Conservation (phyloP, 129 eudicot species). For the Silybum marianum region DNA sequence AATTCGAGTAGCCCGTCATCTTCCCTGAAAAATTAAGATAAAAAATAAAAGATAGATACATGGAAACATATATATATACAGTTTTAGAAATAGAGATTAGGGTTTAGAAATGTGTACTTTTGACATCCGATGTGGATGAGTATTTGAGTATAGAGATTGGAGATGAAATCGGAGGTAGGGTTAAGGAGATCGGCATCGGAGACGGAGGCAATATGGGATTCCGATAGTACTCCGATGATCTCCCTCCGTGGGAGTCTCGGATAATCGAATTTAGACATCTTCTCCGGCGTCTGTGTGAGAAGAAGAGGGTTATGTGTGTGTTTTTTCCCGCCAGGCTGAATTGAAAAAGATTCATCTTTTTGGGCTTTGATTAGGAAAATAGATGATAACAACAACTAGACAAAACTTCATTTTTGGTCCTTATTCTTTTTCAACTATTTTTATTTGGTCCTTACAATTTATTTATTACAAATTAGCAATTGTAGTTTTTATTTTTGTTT, state of each 20-base stretch:
- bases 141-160: slow-evolving; percentile 41
- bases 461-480: background rate
- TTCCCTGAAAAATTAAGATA: slow-evolving; percentile 50
- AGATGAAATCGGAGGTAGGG: slow-evolving; percentile 61
- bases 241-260: slow-evolving; percentile 58
- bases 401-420: background rate
- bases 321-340: background rate
- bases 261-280: slow-evolving; percentile 65
- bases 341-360: no score
- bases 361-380: background rate
- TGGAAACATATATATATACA: background rate
- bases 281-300: background rate
- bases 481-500: background rate
- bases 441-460: background rate
- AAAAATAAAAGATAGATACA: background rate
- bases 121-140: slow-evolving; percentile 52
- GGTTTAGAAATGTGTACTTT: slow-evolving; percentile 40
- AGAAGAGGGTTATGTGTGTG: background rate
- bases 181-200: slow-evolving; percentile 57
- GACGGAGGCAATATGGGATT: slow-evolving; percentile 48
- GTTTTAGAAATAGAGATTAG: background rate
- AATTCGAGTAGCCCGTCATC: slow-evolving; percentile 69
- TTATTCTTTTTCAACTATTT: no score
- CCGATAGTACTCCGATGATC: slow-evolving; percentile 46
- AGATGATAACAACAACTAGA: background rate